Evolutionary conservation across 495 filamentous ascomycete genomes (phyloP), one percentile per base, ranked within the genome.

Genomic region (Penicillium riverlandense): DNA sequence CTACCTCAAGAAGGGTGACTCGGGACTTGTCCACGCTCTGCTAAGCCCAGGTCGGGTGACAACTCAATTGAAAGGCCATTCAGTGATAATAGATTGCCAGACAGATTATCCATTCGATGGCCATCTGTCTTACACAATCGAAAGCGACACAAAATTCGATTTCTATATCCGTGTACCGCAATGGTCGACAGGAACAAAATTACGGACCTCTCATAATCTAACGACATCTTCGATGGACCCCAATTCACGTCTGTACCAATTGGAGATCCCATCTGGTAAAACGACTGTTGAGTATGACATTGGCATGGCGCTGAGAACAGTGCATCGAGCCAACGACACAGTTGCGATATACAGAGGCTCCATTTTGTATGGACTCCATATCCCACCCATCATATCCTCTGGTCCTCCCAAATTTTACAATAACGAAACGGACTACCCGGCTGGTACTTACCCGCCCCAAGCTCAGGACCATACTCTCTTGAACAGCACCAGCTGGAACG

Each of bases 301-400:
- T 8, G 44, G 43, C 7, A 52, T 55, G 27, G 48, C 43, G 11
- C 47, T 65, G n/a, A 44, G 43, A 10, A 52, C 61, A 28, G 61
- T 63, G 31, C 37, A 47, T 3, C 65, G 76, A 31, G 70, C 69
- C 15, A 82, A 81, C 54, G 58, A 69, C 45, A 78, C 78, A 0
- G 61, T 79, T 4, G 62, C 79, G 2, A 53, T 82, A 37, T 73
- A 77, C 56, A 59, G 71, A 44, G 78, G 79, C 27, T 57, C 74
- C 2, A 59, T 82, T 1, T 57, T 81, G 6, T 82, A 79, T 55
- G 73, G 76, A 1, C 66, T 80, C 9, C 40, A 52, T 31, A 39
- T 44, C 14, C 38, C 38, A 12, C 31, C 44, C 11, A 34, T 31
- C 8, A 43, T 41, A 29, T 32, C 38, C 11, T 41, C 57, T 10